A percentile compares a stretch with the other conserved stretches of the same genome.
Evolutionary conservation across 1,284 basidiomycete genomes (phyloP).

Genomic region (Pseudozyma hubeiensis): DNA sequence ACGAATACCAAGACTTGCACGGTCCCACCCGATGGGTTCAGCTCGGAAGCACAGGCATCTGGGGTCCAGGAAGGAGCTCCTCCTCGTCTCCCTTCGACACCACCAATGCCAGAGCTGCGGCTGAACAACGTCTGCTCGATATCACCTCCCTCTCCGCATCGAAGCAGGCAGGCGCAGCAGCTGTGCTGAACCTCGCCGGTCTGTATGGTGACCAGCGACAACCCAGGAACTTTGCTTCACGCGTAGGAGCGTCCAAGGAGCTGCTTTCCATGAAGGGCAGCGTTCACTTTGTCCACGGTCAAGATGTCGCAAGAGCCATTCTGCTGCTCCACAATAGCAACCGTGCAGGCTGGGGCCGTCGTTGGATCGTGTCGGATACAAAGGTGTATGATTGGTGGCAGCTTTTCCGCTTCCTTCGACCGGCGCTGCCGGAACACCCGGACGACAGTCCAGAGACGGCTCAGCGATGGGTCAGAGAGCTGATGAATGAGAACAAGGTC

Average conservation of each 20-base stretch:
- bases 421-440: constrained; percentile 36
- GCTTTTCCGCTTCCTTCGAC: constrained; percentile 41
- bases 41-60: constrained; percentile 62
- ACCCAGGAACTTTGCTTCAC: constrained; percentile 47
- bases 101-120: constrained; percentile 31
- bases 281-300: constrained; percentile 60
- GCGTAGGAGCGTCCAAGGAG: constrained; percentile 50
- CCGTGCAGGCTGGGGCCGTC: constrained; percentile 34
- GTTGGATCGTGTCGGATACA: constrained; percentile 58
- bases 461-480: constrained; percentile 39
- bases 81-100: constrained; percentile 45
- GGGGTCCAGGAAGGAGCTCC: constrained; percentile 37
- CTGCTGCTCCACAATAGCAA: constrained; percentile 42
- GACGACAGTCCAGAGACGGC: constrained; percentile 34
- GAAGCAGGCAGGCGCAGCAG: constrained; percentile 11
- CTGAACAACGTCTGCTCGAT: constrained; percentile 44
- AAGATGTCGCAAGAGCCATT: constrained; percentile 57
- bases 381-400: constrained; percentile 59
- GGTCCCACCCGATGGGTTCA: constrained; percentile 51
- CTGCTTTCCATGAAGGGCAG: constrained; percentile 43
- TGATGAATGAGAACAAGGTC: constrained; percentile 34
- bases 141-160: constrained; percentile 12
- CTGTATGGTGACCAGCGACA: constrained; percentile 56
- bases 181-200: constrained; percentile 57
- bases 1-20: constrained; percentile 43